Base-by-base conservation (phyloP, 176 grass and related monocot genomes). In the Dactylis glomerata region DNA sequence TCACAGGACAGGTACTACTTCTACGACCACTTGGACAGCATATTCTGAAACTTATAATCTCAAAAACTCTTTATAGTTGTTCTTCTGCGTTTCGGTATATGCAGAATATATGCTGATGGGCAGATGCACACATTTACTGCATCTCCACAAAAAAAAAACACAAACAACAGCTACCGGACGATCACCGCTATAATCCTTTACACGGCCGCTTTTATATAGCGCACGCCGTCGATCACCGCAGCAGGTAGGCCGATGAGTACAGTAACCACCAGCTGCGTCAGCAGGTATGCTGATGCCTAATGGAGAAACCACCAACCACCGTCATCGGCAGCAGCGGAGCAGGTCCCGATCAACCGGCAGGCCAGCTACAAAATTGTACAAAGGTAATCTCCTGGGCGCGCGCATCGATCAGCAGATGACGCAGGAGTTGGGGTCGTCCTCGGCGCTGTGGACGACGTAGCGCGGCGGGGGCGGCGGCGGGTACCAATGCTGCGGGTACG, bases 391-490 rank as follows among this genome's bases (percentile, higher is more conserved):
- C 79, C 28, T 46, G 49, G 27, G 1, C 64, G 23, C 51, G 6
- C 2, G 36, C 42, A 23, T 12, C 6, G 15, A 33, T 93, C 85
- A 96, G 88, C 86, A 91, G 62, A 97, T 88, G 55, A 92, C 90
- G 78, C 95, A 97, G 4, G 82, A 74, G 79, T 94, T 94, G n/a
- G 95, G 90, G 71, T 97, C 72, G 68, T 94, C 95, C 73, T 97
- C 95, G 44, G 70, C 50, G 85, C 90, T 92, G 47, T 82, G 92
- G 77, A 86, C 88, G 81, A 34, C 30, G 81, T 94, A 91, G 23
- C 80, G 82, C 0, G 84, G 52, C 26, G 12, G 69, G 9, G 34
- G 65, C 34, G 45, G 10, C 32, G 33, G 75, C 81, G 9, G 59
- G 56, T 45, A 86, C 46, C 37, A 79, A 50, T 34, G 38, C 10